These are phyloP conservation scores for Sclerotinia trifoliorum DNA, from an alignment of 2,329 filamentous ascomycete genomes.

Conservation along the genomic window DNA sequence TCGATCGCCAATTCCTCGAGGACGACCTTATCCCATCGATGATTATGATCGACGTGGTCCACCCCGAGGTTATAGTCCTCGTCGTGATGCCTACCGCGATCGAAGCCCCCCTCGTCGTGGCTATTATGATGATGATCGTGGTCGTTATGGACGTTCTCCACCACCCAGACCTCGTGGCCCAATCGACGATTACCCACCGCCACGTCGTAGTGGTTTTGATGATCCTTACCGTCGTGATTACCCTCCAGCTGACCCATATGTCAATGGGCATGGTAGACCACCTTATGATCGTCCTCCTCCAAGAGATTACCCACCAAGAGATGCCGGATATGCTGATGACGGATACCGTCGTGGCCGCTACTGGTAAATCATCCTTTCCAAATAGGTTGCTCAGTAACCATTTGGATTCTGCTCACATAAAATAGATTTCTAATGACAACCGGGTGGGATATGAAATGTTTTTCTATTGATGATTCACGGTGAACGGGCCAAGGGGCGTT, in stretches of 20 bases:
- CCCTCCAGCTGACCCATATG: constrained; percentile 56
- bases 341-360: constrained; percentile 39
- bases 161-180: constrained; percentile 65
- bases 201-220: constrained; percentile 66
- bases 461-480: constrained; percentile 22
- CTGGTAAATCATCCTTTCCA: constrained; percentile 33
- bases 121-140: constrained; percentile 80
- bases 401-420: constrained; percentile 25
- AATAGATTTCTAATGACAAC: constrained; percentile 25
- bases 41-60: constrained; percentile 84
- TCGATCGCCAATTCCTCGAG: constrained; percentile 67
- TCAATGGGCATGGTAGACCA: constrained; percentile 48
- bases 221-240: constrained; percentile 74
- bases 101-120: constrained; percentile 77
- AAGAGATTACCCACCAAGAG: constrained; percentile 40
- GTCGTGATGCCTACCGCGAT: constrained; percentile 80
- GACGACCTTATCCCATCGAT: constrained; percentile 68
- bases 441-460: constrained; percentile 23
- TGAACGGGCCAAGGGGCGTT: constrained; percentile 23
- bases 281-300: constrained; percentile 52
- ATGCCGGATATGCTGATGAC: constrained; percentile 36
- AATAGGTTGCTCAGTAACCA: constrained; percentile 13
- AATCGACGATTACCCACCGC: constrained; percentile 75
- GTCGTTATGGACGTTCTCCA: constrained; percentile 78
- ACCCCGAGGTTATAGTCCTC: constrained; percentile 81